These are phyloP conservation scores for Herpetomonas tarakana DNA, from an alignment of 208 protist genomes.

Conservation along the genomic window DNA sequence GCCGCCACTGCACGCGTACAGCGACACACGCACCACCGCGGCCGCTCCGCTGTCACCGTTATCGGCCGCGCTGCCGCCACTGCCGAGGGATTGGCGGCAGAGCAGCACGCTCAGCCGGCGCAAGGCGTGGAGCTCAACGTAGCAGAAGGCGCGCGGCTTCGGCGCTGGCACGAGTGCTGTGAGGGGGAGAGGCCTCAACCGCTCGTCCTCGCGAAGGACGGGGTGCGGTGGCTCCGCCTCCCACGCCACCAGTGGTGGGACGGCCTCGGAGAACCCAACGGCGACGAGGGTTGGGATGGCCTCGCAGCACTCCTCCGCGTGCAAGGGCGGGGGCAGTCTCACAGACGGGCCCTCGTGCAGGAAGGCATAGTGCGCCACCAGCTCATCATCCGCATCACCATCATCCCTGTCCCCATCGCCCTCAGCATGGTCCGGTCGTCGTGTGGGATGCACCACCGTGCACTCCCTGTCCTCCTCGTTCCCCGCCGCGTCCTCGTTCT, in stretches of 20 bases:
- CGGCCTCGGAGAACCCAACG: not conserved
- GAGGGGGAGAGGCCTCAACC: not conserved
- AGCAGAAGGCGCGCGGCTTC: not conserved
- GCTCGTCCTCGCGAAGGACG: not conserved
- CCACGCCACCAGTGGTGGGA: not conserved
- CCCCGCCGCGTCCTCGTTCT: too few species aligned
- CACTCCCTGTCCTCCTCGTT: too few species aligned
- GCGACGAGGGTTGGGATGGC: not conserved
- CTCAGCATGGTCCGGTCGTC: too few species aligned
- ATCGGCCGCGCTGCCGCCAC: too few species aligned
- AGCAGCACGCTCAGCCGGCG: not conserved
- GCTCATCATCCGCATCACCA: too few species aligned
- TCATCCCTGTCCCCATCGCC: too few species aligned
- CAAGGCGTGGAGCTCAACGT: not conserved
- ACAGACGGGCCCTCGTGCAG: not conserved
- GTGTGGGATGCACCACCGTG: too few species aligned
- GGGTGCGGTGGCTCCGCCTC: not conserved
- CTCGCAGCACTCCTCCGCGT: not conserved
- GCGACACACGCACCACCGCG: not conserved
- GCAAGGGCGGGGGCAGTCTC: not conserved
- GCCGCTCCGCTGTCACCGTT: too few species aligned
- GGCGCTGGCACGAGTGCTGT: not conserved
- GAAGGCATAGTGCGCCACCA: too few species aligned
- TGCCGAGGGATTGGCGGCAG: not conserved
- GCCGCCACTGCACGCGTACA: too few species aligned